Percentiles rank a stretch among this genome's conserved stretches.
These are phyloP conservation scores for Psilocybe azurescens DNA, from an alignment of 768 basidiomycete genomes.

Conservation along the genomic window DNA sequence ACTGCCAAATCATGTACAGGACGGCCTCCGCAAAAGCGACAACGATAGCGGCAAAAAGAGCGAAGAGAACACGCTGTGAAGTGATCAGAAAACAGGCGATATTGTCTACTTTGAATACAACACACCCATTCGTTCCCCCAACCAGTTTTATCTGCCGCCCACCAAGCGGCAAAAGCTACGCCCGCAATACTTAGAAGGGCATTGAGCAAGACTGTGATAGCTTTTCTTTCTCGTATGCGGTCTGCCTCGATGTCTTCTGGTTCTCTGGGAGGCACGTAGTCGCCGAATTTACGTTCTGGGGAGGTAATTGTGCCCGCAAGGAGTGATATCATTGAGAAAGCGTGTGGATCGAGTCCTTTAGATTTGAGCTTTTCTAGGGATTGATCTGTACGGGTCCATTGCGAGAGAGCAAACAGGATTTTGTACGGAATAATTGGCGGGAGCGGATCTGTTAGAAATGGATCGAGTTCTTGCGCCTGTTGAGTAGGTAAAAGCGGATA, in stretches of 20 bases:
- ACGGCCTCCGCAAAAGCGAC: slow-evolving; percentile 74
- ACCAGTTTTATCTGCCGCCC: slow-evolving; percentile 65
- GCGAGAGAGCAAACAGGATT: slow-evolving; percentile 61
- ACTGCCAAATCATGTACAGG: slow-evolving; percentile 77
- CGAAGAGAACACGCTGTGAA: slow-evolving; percentile 61
- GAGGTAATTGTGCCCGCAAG: slow-evolving; percentile 83
- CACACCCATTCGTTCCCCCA: slow-evolving; percentile 83
- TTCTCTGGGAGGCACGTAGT: slow-evolving; percentile 48
- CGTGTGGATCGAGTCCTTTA: slow-evolving; percentile 50
- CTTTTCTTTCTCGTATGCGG: slow-evolving; percentile 60
- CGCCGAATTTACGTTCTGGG: slow-evolving; percentile 72
- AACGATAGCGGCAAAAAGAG: slow-evolving; percentile 62
- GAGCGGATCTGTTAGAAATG: slow-evolving; percentile 40
- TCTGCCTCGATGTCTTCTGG: slow-evolving; percentile 53
- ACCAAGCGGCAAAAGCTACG: slow-evolving; percentile 73
- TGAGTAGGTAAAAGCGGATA: slow-evolving; percentile 48
- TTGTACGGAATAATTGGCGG: slow-evolving; percentile 64
- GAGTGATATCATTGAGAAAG: slow-evolving; percentile 74
- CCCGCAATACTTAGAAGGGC: slow-evolving; percentile 71
- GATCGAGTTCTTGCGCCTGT: slow-evolving; percentile 45
- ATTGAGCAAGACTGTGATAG: slow-evolving; percentile 74
- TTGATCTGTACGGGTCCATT: slow-evolving; percentile 66
- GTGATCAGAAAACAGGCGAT: slow-evolving; percentile 11
- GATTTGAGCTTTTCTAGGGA: slow-evolving; percentile 46
- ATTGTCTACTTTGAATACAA: slow-evolving; percentile 13